A percentile compares a stretch with the other conserved stretches of the same genome.
Evolutionary conservation across 2,329 filamentous ascomycete genomes (phyloP).

Genomic region (Venturia carpophila): DNA sequence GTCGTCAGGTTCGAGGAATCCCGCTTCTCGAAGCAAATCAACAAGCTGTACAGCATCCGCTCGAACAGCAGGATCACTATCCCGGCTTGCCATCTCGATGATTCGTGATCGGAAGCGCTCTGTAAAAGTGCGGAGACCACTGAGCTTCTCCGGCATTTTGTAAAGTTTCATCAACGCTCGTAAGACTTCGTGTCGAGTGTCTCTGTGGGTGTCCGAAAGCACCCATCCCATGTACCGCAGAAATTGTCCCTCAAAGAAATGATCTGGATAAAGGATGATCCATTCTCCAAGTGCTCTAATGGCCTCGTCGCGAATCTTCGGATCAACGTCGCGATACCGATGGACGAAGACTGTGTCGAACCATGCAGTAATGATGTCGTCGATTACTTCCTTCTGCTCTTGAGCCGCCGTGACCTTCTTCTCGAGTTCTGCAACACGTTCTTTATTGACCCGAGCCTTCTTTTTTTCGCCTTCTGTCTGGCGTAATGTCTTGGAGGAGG

Average conservation of each 20-base stretch:
- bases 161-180: slow-evolving; percentile 76
- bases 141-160: slow-evolving; percentile 69
- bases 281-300: slow-evolving; percentile 79
- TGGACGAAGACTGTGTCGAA: slow-evolving; percentile 93
- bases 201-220: slow-evolving; percentile 68
- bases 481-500: slow-evolving; percentile 67
- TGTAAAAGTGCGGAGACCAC: slow-evolving; percentile 76
- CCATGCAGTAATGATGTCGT: slow-evolving; percentile 69
- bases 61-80: slow-evolving; percentile 73
- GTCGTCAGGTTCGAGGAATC: slow-evolving; percentile 83
- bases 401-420: slow-evolving; percentile 63
- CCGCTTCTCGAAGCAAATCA: slow-evolving; percentile 71
- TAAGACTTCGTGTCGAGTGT: slow-evolving; percentile 76
- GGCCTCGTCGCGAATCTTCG: slow-evolving; percentile 81
- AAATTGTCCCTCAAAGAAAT: slow-evolving; percentile 86
- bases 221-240: slow-evolving; percentile 94
- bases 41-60: slow-evolving; percentile 74
- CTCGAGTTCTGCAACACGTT: slow-evolving; percentile 65
- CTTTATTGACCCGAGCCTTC: slow-evolving; percentile 68
- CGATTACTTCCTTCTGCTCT: slow-evolving; percentile 59
- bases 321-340: slow-evolving; percentile 88
- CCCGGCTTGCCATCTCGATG: slow-evolving; percentile 85
- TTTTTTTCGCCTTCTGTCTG: slow-evolving; percentile 71
- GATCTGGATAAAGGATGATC: slow-evolving; percentile 76
- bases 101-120: slow-evolving; percentile 81